phyloP scores from a whole-genome alignment of 1,284 basidiomycete species.

The Ustilago sp. region DNA sequence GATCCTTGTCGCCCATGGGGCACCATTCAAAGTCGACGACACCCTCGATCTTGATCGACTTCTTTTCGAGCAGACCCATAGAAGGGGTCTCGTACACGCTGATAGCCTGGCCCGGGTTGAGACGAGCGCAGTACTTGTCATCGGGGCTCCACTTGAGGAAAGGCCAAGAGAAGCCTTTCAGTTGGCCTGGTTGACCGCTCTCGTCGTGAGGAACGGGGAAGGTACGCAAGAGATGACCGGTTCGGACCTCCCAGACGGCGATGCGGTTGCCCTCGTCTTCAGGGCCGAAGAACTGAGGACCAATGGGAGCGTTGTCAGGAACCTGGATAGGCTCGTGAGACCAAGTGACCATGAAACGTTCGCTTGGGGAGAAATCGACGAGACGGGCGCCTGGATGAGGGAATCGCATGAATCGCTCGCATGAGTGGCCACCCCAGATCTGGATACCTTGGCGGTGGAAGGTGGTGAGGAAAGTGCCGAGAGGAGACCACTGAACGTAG shows the following conservation, averaged over 20 bases:
- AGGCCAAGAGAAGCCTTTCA: slow-evolving; percentile 85
- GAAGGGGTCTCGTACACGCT: slow-evolving; percentile 94
- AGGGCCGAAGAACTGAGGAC: slow-evolving; percentile 80
- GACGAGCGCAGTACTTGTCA: slow-evolving; percentile 91
- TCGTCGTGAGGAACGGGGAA: slow-evolving; percentile 77
- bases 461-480: slow-evolving; percentile 92
- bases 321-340: slow-evolving; percentile 93
- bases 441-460: slow-evolving; percentile 95
- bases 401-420: slow-evolving; percentile 87
- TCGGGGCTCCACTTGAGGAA: slow-evolving; percentile 97
- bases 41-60: slow-evolving; percentile 96
- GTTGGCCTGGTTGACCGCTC: slow-evolving; percentile 69
- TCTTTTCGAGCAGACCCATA: slow-evolving; percentile 96
- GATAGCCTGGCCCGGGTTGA: slow-evolving; percentile 90
- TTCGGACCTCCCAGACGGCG: slow-evolving; percentile 97
- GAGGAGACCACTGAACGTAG: slow-evolving; percentile 96
- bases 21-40: slow-evolving; percentile 99
- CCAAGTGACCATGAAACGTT: slow-evolving; percentile 98
- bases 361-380: slow-evolving; percentile 97
- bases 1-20: slow-evolving; percentile 84
- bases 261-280: slow-evolving; percentile 98
- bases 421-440: slow-evolving; percentile 92
- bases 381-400: slow-evolving; percentile 95
- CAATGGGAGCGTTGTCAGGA: slow-evolving; percentile 78
- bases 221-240: slow-evolving; percentile 89